A percentile compares a stretch with the other conserved stretches of the same genome.
phyloP scores from a whole-genome alignment of 2,329 filamentous ascomycete genomes.

The Xylaria sp. region DNA sequence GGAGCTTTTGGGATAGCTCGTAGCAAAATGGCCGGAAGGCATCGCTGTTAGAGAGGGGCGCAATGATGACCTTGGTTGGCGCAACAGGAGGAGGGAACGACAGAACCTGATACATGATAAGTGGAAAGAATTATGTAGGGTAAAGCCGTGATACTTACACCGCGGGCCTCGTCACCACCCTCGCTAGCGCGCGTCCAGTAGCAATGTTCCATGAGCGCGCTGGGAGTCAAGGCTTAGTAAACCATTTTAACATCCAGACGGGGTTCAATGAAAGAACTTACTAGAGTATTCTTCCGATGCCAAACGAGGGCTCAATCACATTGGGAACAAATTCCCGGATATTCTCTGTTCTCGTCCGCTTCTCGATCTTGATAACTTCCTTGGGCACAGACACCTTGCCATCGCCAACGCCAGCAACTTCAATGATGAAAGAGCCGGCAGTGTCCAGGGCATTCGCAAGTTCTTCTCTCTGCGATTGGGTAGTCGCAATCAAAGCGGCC shows the following conservation, averaged over 20 bases:
- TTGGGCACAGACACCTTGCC: conserved; percentile 80
- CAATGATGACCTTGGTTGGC: conserved; percentile 94
- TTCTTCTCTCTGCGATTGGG: conserved; percentile 83
- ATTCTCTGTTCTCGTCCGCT: conserved; percentile 83
- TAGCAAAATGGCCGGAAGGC: conserved; percentile 83
- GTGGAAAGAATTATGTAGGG: background rate
- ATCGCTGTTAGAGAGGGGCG: conserved; percentile 83
- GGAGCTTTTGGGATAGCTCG: conserved; percentile 77
- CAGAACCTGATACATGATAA: conserved; percentile 62
- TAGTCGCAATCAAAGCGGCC: conserved; percentile 75
- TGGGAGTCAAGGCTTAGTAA: conserved; percentile 20
- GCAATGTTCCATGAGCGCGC: conserved; percentile 87
- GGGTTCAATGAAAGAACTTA: conserved; percentile 1
- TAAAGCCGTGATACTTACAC: conserved; percentile 67
- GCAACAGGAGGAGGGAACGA: conserved; percentile 77
- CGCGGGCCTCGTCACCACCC: conserved; percentile 74
- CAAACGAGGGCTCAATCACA: conserved; percentile 96
- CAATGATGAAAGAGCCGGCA: conserved; percentile 78
- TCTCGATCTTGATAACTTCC: conserved; percentile 85
- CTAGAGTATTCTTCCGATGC: conserved; percentile 94
- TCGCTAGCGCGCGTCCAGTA: conserved; percentile 80
- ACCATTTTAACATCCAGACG: background rate
- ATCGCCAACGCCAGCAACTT: conserved; percentile 69
- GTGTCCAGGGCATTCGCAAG: conserved; percentile 77
- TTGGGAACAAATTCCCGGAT: conserved; percentile 93